A percentile compares a stretch with the other conserved stretches of the same genome.
phyloP scores from a whole-genome alignment of 192 early-diverging fungal genomes.

The Dimargaris cristalligena region DNA sequence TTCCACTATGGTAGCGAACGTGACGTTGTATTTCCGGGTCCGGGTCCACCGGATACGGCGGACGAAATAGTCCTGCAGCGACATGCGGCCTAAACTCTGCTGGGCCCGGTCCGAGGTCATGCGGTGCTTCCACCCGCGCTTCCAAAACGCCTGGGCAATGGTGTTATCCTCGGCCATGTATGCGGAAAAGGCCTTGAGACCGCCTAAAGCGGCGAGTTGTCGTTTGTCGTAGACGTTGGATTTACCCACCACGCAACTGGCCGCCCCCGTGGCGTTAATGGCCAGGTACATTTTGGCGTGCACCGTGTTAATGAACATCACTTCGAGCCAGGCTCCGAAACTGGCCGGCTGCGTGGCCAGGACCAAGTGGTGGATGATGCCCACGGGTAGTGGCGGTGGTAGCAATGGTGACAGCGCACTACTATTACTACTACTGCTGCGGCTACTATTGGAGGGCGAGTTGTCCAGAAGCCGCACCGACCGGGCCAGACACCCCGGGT shows the following conservation, averaged over 20 bases:
- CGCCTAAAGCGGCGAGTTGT: slow-evolving; percentile 62
- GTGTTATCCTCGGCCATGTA: slow-evolving; percentile 94
- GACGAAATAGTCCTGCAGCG: slow-evolving; percentile 61
- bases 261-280: slow-evolving; percentile 72
- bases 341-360: slow-evolving; percentile 53
- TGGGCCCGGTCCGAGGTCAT: slow-evolving; percentile 79
- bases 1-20: slow-evolving; percentile 73
- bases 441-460: too few relatives aligned
- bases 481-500: slow-evolving; percentile 56
- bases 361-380: slow-evolving; percentile 90
- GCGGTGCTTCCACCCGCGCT: slow-evolving; percentile 36
- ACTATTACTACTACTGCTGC: too few relatives aligned
- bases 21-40: slow-evolving; percentile 84
- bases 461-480: slow-evolving; percentile 62
- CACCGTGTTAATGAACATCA: slow-evolving; percentile 69
- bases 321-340: slow-evolving; percentile 70
- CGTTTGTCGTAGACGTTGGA: slow-evolving; percentile 81
- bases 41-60: slow-evolving; percentile 86
- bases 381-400: too few relatives aligned
- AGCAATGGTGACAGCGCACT: too few relatives aligned
- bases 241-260: slow-evolving; percentile 87
- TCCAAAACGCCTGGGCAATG: slow-evolving; percentile 73
- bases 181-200: slow-evolving; percentile 67
- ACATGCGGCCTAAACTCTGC: slow-evolving; percentile 62
- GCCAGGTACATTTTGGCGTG: slow-evolving; percentile 93